Percentiles rank a stretch among this genome's conserved stretches.
phyloP scores from a whole-genome alignment of 257 asterid species.

The Eucommia ulmoides region DNA sequence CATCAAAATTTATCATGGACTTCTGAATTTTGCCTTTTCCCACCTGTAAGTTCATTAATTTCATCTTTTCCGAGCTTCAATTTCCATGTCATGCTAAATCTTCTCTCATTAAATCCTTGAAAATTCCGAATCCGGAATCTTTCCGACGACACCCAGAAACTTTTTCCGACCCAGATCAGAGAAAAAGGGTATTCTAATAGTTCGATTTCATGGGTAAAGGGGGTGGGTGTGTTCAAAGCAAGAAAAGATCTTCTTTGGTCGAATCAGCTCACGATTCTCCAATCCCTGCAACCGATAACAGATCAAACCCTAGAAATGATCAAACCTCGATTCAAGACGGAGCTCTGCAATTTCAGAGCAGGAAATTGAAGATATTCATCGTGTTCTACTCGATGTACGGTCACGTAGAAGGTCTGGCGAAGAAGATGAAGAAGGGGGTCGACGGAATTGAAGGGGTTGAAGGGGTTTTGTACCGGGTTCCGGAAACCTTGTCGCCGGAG shows the following conservation, averaged over 20 bases:
- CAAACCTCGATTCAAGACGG: conserved; percentile 11
- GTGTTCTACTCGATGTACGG: conserved; percentile 51
- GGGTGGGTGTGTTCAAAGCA: conserved; percentile 53
- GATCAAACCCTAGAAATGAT: conserved; percentile 15
- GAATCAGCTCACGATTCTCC: conserved; percentile 14
- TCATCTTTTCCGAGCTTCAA: no score
- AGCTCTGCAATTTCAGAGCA: not conserved
- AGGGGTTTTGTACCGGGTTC: conserved; percentile 36
- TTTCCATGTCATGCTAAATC: no score
- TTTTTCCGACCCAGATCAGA: no score
- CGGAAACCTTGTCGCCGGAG: conserved; percentile 28
- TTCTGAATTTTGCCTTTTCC: no score
- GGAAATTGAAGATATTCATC: conserved; percentile 33
- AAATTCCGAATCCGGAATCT: no score
- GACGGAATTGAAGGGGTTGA: conserved; percentile 42
- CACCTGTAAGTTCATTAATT: no score
- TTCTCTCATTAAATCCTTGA: no score
- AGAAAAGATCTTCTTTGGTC: conserved; percentile 18
- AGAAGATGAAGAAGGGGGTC: conserved; percentile 37
- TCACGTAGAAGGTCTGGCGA: conserved; percentile 44
- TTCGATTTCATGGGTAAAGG: conserved; percentile 46
- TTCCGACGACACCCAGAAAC: no score
- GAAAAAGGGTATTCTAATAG: no score
- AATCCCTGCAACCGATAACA: conserved; percentile 8
- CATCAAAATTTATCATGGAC: no score